phyloP scores from a whole-genome alignment of 169 alveolate species.

The Babesia bovis region DNA sequence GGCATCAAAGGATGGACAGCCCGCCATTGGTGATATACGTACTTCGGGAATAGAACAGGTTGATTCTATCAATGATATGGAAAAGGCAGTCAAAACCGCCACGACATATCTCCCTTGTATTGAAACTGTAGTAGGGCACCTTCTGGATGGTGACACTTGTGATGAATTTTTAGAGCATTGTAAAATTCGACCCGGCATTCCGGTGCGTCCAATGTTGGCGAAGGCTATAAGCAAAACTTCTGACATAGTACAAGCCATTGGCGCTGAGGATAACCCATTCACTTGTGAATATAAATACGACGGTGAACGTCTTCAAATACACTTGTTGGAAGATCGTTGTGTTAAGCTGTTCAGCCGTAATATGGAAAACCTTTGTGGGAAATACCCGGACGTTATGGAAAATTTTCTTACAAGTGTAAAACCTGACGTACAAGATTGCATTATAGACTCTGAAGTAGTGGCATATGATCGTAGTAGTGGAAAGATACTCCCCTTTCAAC shows the following conservation, averaged over 20 bases:
- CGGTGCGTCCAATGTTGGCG: constrained; percentile 99
- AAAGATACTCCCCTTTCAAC: constrained; percentile 94
- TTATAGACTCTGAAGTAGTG: constrained; percentile 96
- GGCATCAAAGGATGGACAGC: constrained; percentile 43
- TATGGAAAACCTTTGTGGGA: constrained; percentile 87
- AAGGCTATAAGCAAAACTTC: constrained; percentile 92
- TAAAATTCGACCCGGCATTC: constrained; percentile 94
- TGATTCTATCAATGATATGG: constrained; percentile 80
- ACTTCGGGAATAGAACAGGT: constrained; percentile 19
- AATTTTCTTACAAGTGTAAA: constrained; percentile 26
- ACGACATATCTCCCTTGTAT: constrained; percentile 91
- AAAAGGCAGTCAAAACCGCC: constrained; percentile 85
- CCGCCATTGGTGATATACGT: constrained; percentile 66
- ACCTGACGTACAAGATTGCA: constrained; percentile 76
- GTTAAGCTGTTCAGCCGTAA: constrained; percentile 88
- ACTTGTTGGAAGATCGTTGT: constrained; percentile 77
- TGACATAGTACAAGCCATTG: constrained; percentile 68
- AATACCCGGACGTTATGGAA: constrained; percentile 62
- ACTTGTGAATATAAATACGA: constrained; percentile 98
- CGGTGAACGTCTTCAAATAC: constrained; percentile 96
- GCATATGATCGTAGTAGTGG: constrained; percentile 90
- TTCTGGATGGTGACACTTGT: constrained; percentile 80
- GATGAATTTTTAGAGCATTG: constrained; percentile 83
- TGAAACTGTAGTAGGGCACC: constrained; percentile 86
- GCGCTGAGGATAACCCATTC: constrained; percentile 86